Evolutionary conservation across 257 asterid species (phyloP), one percentile per base, ranked within the genome.

Genomic region (Catharanthus roseus): DNA sequence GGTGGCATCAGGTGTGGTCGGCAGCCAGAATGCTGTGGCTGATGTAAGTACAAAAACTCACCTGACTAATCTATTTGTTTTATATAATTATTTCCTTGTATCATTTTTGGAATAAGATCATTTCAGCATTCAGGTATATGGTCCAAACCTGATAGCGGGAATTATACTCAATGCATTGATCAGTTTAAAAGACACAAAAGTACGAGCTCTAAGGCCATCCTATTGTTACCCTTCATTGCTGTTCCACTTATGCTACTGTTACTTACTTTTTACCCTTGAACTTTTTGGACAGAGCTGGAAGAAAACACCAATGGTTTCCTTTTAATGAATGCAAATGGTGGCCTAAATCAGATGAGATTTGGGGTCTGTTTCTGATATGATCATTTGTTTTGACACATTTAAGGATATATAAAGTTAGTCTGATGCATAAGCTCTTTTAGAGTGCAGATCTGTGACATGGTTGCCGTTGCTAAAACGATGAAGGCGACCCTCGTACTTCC

Each of bases 401-500:
- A 72, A 63, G 70, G 74, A 75, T 71, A 64, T 58, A 56, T 39
- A 77, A 41, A 72, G 71, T 75, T 76, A 64, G 73, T 82, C 88
- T 90, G 87, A 90, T 85, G 81, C 84, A 84, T 80, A 77, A 71
- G 73, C 80, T 75, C 74, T 86, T 82, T 84, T 91, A 88, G 95
- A 88, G 85, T 91, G 97, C 97, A 95, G 99, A 89, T 95, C 54
- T 95, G 99, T 79, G 99, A 95, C 86, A 88, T 95, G 97, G 98
- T 91, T 77, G 98, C 99, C 77, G 88, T 95, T 83, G 97, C 97
- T 77, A 91, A 88, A 86, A 78, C 87, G 58, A 79, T 87, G 97
- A 91, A 86, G 86, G 97, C 99, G 72, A 86, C 99, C 4, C 95
- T 91, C 36, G 95, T 91, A 66, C 90, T 95, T 72, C 99, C 99